Evolutionary conservation across 106 monocot species (phyloP), one percentile per base, ranked within the genome.

Genomic region (Chionographis japonica): DNA sequence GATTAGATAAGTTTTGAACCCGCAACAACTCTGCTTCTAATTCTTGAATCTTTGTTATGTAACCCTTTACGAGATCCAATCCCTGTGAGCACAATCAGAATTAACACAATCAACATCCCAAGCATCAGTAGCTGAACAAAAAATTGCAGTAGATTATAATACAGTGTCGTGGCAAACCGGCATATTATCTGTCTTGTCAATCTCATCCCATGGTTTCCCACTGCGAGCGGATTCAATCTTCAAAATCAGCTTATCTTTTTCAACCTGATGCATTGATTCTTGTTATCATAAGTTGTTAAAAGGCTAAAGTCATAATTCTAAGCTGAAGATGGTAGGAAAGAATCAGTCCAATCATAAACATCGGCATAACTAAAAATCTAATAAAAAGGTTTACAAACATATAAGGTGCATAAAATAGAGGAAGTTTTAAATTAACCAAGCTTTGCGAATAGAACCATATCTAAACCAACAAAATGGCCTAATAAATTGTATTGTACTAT

Each of bases 1-100:
- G 16, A 52, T 42, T 77, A 8, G 76, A 68, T 10, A 72, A 61
- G 19, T 50, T 90, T 78, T 80, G 81, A 27, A 40, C 55, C 12
- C 63, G 82, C 27, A 88, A 37, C 52, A 98, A 54, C 42, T 98
- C 82, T 62, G 74, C 51, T 75, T 98, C 98, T 42, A 98, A 70
- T 15, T 98, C 79, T 63, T 98, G 98, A 72, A 93, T 90, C 72
- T 77, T 98, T 67, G 77, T 73, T 11, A 73, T 67, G 75, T 98
- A 93, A 60, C 74, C 65, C 66, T 80, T 93, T 40, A 98, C 37
- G 19, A 93, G 37, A 69, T 85, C 85, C 41, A 76, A 14, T n/a
- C 87, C 90, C 90, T 98, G 67, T 7, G 49, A 4, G 64, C 4
- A 67, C 2, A 27, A 51, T 49, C 19, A 56, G 18, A 43, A 63